Base-by-base conservation (phyloP, 129 eudicot genomes). In the Solidago caesia region DNA sequence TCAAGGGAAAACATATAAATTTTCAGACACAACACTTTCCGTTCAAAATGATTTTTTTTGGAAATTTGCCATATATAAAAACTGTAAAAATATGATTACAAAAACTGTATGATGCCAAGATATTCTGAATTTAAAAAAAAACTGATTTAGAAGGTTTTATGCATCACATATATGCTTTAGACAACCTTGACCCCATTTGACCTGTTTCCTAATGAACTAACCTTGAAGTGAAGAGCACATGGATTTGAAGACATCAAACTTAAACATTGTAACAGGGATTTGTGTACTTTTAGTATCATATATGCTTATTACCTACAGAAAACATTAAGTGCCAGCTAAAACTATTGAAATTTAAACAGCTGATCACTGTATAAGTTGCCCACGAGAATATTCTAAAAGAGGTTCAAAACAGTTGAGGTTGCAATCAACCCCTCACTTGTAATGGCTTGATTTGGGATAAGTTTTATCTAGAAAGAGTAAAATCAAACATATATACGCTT, bases 251-350 rank as follows among this genome's bases (percentile, higher is more conserved):
- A 41, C 58, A 43, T 51, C 53, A 76, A 51, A 51, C 27, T 10
- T 52, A 42, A 10, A 76, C 33, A 51, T 51, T 64, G 46, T 11
- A 73, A 71, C 65, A 5, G 33, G 48, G 41, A 55, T 29, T 44
- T 14, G 2, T 21, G 67, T 64, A 45, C 15, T 63, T 78, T 26
- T 39, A 53, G 14, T 44, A 53, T 64, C 43, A 45, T n/a, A 51
- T 25, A 66, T 75, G 64, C 63, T 16, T 52, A 74, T 39, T 74
- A 75, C 65, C 7, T 13, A 64, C 72, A 75, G 13, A 16, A 78
- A 47, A 29, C 7, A 21, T 70, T 70, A 47, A 78, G 64, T 65
- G 41, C 49, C 0, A 61, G 69, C 52, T 25, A 33, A 62, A 26
- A 63, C 9, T 47, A 63, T 29, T 41, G 8, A 47, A 10, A 47